Percentiles rank a stretch among this genome's conserved stretches.
Conservation (phyloP, 2,329 filamentous ascomycete genomes). For the Pleoardoris graminearum region DNA sequence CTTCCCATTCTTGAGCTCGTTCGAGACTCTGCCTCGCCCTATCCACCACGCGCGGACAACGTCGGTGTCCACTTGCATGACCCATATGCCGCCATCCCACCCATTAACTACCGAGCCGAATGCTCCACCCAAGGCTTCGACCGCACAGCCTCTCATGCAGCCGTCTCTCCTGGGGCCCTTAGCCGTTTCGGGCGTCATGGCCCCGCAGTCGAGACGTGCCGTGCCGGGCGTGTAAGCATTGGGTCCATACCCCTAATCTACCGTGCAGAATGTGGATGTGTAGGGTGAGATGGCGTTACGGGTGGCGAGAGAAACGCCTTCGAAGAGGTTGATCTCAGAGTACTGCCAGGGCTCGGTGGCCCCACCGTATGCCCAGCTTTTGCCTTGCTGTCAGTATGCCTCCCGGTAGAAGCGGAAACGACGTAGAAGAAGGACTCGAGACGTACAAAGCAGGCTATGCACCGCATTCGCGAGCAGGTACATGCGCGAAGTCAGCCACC, state of each 20-base stretch:
- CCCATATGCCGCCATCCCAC: conserved; percentile 54
- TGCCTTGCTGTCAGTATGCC: too few species aligned
- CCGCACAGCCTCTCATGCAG: conserved; percentile 16
- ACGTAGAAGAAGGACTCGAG: neutral
- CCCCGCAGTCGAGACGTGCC: neutral
- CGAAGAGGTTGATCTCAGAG: conserved; percentile 49
- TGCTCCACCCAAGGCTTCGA: conserved; percentile 13
- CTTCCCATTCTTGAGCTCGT: conserved; percentile 47
- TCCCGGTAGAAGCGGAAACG: neutral
- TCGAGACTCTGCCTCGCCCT: conserved; percentile 49
- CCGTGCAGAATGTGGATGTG: conserved; percentile 14
- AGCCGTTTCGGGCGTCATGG: neutral
- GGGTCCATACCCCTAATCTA: neutral
- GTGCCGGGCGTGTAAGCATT: neutral
- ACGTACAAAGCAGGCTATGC: conserved; percentile 27
- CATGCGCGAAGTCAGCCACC: conserved; percentile 27
- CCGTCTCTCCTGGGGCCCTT: neutral
- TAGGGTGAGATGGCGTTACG: conserved; percentile 27
- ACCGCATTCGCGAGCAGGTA: conserved; percentile 25
- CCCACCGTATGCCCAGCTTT: conserved; percentile 42
- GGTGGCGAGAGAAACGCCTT: conserved; percentile 42
- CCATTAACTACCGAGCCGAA: conserved; percentile 37
- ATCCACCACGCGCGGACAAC: conserved; percentile 59
- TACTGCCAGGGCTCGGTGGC: conserved; percentile 27
- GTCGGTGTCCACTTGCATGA: conserved; percentile 52